Evolutionary conservation across 2,329 filamentous ascomycete species (phyloP), one percentile per base, ranked within the genome.

Genomic region (Hypoxylon sp.): DNA sequence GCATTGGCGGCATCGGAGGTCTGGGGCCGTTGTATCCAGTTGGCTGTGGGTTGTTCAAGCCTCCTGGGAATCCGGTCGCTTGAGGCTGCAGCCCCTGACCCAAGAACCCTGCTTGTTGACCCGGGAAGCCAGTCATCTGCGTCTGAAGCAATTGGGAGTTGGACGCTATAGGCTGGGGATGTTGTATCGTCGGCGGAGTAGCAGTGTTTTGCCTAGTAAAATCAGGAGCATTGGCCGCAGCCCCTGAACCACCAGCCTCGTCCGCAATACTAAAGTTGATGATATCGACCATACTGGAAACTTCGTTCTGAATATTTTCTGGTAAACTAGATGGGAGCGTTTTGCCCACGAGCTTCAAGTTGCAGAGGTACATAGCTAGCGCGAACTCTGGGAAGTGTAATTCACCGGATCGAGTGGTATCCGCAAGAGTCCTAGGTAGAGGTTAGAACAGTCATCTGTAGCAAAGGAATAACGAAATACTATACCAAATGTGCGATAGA

Each of bases 251-350:
- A 44, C 82, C 84, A 42, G 83, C 84, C 30, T 95, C 91, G 72
- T 99, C 96, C 0, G 89, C 90, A 25, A 98, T 88, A 73, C 91
- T 94, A 79, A 99, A 99, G 66, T 94, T 97, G 78, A 99, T 99
- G 63, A 99, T 99, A 78, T 99, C 96, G 44, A 99, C 96, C 95
- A 99, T 98, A 81, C 96, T 97, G 2, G 95, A 98, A 17, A 99
- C 96, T 80, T 99, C 96, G 76, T 99, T 99, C 83, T 90, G 92
- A 72, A 99, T 91, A 66, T 89, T 91, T 33, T 98, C 94, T 0
- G 96, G 96, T 8, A 99, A 85, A 5, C 78, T 80, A 1, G 85
- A 77, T 0, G 96, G 96, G 25, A 99, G 81, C 0, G 90, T 85
- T 81, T 97, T 97, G 66, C 94, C 94, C 0, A 93, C 96, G 65